Base-by-base conservation (phyloP, 2,329 filamentous ascomycete genomes). In the Rugonectria rugulosa region DNA sequence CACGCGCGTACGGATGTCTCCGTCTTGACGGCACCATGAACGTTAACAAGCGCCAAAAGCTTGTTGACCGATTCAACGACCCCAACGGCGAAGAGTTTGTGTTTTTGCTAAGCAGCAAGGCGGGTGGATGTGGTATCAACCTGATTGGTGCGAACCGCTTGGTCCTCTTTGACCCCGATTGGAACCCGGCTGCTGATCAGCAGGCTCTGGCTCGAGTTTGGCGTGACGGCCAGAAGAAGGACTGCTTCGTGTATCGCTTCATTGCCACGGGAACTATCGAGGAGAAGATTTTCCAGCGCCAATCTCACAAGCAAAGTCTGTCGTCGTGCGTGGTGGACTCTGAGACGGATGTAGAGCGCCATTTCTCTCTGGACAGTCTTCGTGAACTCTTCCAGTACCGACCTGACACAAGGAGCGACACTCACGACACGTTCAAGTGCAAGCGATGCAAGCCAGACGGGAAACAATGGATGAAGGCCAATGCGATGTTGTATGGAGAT, bases 181-280 rank as follows among this genome's bases (percentile, higher is more conserved):
- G 95, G 95, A 99, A 99, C 68, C 95, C 95, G 1, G 95, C 95
- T 4, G 93, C 95, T 1, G 95, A 99, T 70, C 95, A 99, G 73
- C 95, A 99, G 77, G 95, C 95, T 4, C 83, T 99, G 24, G 95
- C 95, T 29, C 90, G 95, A 79, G 95, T 99, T 17, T 99, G 95
- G 95, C 91, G 95, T 81, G 95, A 99, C 68, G 95, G 95, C 0
- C 95, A 99, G 75, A 98, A 96, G 82, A 99, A 99, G 72, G 95
- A 99, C 70, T 99, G 95, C 70, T 99, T 99, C 68, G 95, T 99
- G 14, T 99, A 99, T 74, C 90, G 95, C n/a, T 99, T 99, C 77
- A 99, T 99, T 67, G 91, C 93, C 0, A 98, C 96, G 0, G 95
- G 95, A 4, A 97, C 93, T 0, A 99, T 99, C 59, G 95, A 99